Evolutionary conservation across 192 early-diverging fungal genomes (phyloP), one percentile per base, ranked within the genome.

Genomic region (Bifiguratus adelaidae): DNA sequence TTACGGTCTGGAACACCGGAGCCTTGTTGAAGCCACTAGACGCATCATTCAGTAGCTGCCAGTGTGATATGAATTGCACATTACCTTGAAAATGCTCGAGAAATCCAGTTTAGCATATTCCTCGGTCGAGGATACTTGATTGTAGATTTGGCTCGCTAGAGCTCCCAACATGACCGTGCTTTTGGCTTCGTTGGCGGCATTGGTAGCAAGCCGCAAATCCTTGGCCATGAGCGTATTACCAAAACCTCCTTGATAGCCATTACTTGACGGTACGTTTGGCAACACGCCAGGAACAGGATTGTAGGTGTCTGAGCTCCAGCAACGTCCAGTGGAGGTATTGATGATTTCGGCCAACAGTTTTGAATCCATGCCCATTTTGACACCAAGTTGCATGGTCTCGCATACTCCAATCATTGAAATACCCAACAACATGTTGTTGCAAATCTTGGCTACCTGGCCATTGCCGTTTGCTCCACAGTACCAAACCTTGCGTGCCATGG

Each of bases 371-470:
- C 92, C 92, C 41, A 92, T 68, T 33, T 79, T 63, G 15, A 83
- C 66, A 16, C 95, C 95, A 7, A 98, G 76, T 53, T 88, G 86
- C 83, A 98, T 86, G 6, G 95, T 78, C 70, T 98, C 95, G 0
- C 85, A 73, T 0, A 85, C 82, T 16, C 84, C 95, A 26, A 95
- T 74, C 95, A 98, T 98, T 16, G 82, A 81, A 51, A 92, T 88
- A 7, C 88, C 95, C 20, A 97, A 70, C 24, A 98, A 58, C 82
- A 95, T 88, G 60, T 98, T 98, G 73, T 98, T 98, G 71, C 88
- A 91, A 37, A 98, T 92, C 61, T 98, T 98, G 41, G 90, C 92
- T 0, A 86, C 83, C 52, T 91, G 90, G 2, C 92, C 92, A 9
- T 78, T 82, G 2, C 92, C 92, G 59, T 78, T 67, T 0, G 51